Evolutionary conservation across 2,329 filamentous ascomycete species (phyloP).

Genomic region (Neoscytalidium dimidiatum): DNA sequence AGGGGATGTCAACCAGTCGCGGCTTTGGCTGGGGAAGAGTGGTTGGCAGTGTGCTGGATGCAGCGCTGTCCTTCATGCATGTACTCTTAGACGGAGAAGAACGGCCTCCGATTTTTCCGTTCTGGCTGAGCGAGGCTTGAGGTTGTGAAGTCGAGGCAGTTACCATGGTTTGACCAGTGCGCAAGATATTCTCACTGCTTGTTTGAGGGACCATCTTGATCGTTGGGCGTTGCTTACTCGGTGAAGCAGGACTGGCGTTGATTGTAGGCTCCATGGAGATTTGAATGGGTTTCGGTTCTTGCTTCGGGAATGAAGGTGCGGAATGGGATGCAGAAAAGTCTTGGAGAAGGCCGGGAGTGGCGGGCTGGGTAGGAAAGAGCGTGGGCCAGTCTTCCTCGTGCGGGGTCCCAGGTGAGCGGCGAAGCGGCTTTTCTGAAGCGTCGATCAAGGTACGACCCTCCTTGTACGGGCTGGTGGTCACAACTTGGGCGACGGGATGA

Average conservation of each 20-base stretch:
- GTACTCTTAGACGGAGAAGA: neutral
- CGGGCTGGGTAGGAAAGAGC: slow-evolving; percentile 24
- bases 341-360: neutral
- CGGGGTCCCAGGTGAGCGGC: slow-evolving; percentile 26
- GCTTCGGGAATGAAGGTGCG: neutral
- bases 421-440: slow-evolving; percentile 35
- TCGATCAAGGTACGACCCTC: slow-evolving; percentile 42
- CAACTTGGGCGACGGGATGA: slow-evolving; percentile 36
- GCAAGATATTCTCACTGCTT: slow-evolving; percentile 22
- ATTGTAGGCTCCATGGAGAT: neutral
- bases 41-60: neutral
- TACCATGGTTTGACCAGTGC: neutral
- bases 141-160: neutral
- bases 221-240: neutral
- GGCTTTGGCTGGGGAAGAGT: neutral
- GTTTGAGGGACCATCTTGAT: slow-evolving; percentile 20
- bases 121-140: neutral
- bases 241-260: neutral
- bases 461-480: slow-evolving; percentile 37
- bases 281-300: neutral
- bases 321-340: neutral
- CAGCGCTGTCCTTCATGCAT: neutral
- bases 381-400: slow-evolving; percentile 32
- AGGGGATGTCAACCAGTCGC: slow-evolving; percentile 1
- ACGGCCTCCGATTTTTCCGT: neutral